Evolutionary conservation across 2,329 filamentous ascomycete species (phyloP), one percentile per base, ranked within the genome.

Genomic region (Fusarium newnesense): DNA sequence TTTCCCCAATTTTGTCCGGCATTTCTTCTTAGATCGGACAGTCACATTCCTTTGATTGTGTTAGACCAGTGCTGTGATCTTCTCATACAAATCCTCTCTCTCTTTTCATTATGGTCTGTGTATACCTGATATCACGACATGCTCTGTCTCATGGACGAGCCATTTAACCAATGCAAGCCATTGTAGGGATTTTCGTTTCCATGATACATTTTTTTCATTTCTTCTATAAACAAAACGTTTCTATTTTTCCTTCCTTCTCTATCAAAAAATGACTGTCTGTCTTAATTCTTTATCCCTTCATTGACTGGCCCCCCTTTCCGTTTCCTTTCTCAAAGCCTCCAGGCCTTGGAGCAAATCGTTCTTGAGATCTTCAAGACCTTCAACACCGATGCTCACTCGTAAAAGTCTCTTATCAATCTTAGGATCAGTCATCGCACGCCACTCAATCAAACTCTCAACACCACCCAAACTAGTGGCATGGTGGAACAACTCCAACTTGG

Each of bases 381-480:
- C 96, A 37, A 98, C 88, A 0, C 96, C 96, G 39, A 98, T 84
- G 81, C 95, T 98, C 36, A 99, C 84, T 58, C 96, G 85, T 81
- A 98, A 78, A 80, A 98, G 81, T 65, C 89, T 86, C 78, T 86
- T 88, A 79, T 97, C 94, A 43, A 97, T 91, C 2, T 81, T 86
- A 7, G 83, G 77, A 85, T 99, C 96, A 67, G 91, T 92, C 94
- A 99, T 96, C 53, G 93, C 90, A 67, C 96, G 88, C 96, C 96
- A 99, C 87, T 99, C 96, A 76, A 99, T 95, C 85, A 98, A 83
- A 79, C 94, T 96, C 88, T 98, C 96, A 15, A 98, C 94, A 9
- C 96, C 96, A 5, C 96, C 96, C 34, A 98, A 83, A 81, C 94
- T 97, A 5, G 96, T 99, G 10, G 96, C 96, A 82, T 99, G 96